These are phyloP conservation scores for Termitomyces titanicus DNA, from an alignment of 768 basidiomycete genomes.

Conservation along the genomic window DNA sequence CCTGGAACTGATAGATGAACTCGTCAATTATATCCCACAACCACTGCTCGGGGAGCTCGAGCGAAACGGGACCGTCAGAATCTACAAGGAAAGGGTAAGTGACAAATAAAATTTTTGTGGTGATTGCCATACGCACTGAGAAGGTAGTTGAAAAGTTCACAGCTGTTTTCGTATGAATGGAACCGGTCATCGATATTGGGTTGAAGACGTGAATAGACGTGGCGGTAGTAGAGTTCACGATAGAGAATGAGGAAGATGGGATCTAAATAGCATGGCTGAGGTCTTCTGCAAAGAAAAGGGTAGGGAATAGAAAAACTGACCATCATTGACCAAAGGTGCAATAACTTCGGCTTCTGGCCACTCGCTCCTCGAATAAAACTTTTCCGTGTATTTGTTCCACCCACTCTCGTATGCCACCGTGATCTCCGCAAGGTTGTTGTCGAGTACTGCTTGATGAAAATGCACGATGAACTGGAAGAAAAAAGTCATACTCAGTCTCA, in stretches of 20 bases:
- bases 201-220: conserved; percentile 92
- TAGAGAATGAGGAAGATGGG: conserved; percentile 96
- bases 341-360: conserved; percentile 98
- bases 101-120: not conserved
- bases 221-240: conserved; percentile 92
- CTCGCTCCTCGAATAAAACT: conserved; percentile 90
- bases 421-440: conserved; percentile 89
- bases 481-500: conserved; percentile 1
- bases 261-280: conserved; percentile 40
- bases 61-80: conserved; percentile 89
- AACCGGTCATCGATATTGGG: conserved; percentile 97
- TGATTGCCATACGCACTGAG: conserved; percentile 58
- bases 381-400: conserved; percentile 96
- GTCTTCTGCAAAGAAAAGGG: not conserved
- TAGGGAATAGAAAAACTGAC: conserved; percentile 34
- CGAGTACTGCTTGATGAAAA: conserved; percentile 89
- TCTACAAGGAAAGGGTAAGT: conserved; percentile 40
- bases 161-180: conserved; percentile 97
- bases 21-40: conserved; percentile 97
- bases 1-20: conserved; percentile 98
- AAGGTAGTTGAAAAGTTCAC: conserved; percentile 96
- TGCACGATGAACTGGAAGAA: conserved; percentile 80
- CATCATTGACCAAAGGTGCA: conserved; percentile 91
- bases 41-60: conserved; percentile 96
- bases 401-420: conserved; percentile 93